A percentile compares a stretch with the other conserved stretches of the same genome.
phyloP scores from a whole-genome alignment of 768 basidiomycete genomes.

The Lepiota subincarnata region DNA sequence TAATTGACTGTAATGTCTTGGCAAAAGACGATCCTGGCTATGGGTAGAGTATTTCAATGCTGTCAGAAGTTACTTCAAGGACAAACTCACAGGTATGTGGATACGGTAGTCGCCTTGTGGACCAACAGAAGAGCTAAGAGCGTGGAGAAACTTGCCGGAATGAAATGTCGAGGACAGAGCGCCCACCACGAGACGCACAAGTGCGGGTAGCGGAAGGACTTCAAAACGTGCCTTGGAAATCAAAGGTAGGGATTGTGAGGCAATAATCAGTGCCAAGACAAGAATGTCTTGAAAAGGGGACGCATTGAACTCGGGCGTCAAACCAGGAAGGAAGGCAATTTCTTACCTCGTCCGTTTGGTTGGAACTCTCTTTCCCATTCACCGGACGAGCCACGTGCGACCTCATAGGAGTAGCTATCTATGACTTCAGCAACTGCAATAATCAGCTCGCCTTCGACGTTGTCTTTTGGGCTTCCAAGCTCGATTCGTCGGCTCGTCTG shows the following conservation, averaged over 20 bases:
- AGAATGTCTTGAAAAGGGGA: constrained; percentile 33
- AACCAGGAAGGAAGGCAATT: constrained; percentile 5
- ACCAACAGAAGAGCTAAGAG: constrained; percentile 30
- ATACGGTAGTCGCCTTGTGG: constrained; percentile 23
- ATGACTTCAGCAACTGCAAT: constrained; percentile 73
- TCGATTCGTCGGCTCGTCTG: constrained; percentile 9
- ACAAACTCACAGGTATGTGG: constrained; percentile 26
- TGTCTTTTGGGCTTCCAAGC: constrained; percentile 27
- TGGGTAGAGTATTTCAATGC: not conserved
- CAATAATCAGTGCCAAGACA: constrained; percentile 48
- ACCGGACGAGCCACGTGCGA: constrained; percentile 20
- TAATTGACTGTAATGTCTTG: constrained; percentile 31
- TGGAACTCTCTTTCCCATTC: constrained; percentile 71
- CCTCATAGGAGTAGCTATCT: constrained; percentile 44
- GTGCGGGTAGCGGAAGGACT: constrained; percentile 53
- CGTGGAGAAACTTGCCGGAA: constrained; percentile 50
- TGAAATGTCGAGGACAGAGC: constrained; percentile 54
- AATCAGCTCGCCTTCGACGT: constrained; percentile 62
- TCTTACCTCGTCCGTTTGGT: constrained; percentile 42
- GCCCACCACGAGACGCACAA: constrained; percentile 31
- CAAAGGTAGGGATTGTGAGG: constrained; percentile 56
- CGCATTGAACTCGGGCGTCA: not conserved
- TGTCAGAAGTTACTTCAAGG: not conserved
- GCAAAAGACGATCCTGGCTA: constrained; percentile 31
- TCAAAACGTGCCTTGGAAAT: constrained; percentile 52